Percentiles rank a stretch among this genome's conserved stretches.
Conservation (phyloP, 352 stramenopile genomes). For the Globisporangium recalcitrans region DNA sequence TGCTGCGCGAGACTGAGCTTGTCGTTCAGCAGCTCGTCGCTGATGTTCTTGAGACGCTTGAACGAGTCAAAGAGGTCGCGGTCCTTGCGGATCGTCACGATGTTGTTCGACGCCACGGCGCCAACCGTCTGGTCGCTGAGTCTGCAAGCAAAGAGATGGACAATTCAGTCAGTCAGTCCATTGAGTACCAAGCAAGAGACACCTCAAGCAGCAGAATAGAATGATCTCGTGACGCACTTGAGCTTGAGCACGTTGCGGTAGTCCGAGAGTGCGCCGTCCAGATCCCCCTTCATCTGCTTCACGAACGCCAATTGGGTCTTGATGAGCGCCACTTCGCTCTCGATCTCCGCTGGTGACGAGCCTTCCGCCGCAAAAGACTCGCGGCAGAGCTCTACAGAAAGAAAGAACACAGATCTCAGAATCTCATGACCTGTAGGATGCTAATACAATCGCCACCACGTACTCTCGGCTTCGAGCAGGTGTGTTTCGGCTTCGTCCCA, state of each 20-base stretch:
- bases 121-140: conserved; percentile 57
- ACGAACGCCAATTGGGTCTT: conserved; percentile 72
- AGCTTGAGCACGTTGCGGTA: conserved; percentile 79
- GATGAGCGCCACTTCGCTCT: conserved; percentile 68
- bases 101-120: conserved; percentile 75
- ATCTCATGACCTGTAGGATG: no score
- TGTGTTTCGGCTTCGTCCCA: conserved; percentile 41
- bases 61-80: conserved; percentile 80
- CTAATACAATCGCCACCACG: conserved; percentile 4
- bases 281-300: conserved; percentile 69
- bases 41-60: conserved; percentile 73
- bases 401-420: no score
- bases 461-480: conserved; percentile 59
- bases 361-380: conserved; percentile 54
- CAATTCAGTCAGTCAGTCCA: not conserved
- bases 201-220: not conserved
- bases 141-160: conserved; percentile 19
- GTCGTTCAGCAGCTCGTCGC: conserved; percentile 41
- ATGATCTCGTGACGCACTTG: conserved; percentile 39
- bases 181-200: no score
- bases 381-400: conserved; percentile 53
- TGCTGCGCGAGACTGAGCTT: conserved; percentile 62
- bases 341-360: conserved; percentile 47
- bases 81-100: conserved; percentile 74
- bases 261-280: conserved; percentile 60